Evolutionary conservation across 2,329 filamentous ascomycete genomes (phyloP).

Genomic region (Diatrype stigma): DNA sequence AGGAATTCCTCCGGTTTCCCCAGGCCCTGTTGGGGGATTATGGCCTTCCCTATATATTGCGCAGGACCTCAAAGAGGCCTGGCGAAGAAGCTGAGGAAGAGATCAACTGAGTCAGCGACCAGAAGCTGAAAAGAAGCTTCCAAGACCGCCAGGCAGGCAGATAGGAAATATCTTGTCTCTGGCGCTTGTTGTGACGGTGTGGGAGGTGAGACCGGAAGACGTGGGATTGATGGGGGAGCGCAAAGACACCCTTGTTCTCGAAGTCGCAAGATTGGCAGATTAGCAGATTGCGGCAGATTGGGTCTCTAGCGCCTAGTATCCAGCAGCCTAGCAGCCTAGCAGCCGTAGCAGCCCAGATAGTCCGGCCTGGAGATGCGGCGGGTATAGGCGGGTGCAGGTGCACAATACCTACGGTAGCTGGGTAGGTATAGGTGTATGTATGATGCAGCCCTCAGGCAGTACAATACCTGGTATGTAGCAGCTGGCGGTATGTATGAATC

Average conservation of each 20-base stretch:
- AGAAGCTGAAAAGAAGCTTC: slow-evolving; percentile 26
- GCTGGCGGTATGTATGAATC: neutral
- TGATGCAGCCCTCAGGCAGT: no score
- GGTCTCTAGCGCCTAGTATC: no score
- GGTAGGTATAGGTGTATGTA: no score
- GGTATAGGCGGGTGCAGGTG: neutral
- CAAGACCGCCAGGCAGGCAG: slow-evolving; percentile 15
- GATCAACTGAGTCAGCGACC: slow-evolving; percentile 19
- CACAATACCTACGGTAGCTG: no score
- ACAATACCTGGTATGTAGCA: no score
- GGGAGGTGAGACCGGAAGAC: slow-evolving; percentile 14
- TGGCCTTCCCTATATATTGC: slow-evolving; percentile 20
- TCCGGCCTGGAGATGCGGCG: no score
- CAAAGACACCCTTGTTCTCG: slow-evolving; percentile 24
- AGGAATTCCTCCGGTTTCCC: slow-evolving; percentile 21
- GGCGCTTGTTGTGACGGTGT: slow-evolving; percentile 10
- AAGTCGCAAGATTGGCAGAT: slow-evolving; percentile 20
- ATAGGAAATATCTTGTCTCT: slow-evolving; percentile 19
- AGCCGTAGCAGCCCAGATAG: no score
- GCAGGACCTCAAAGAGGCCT: slow-evolving; percentile 12
- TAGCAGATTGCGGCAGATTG: no score
- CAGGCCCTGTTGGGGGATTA: slow-evolving; percentile 4
- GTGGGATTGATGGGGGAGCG: slow-evolving; percentile 15
- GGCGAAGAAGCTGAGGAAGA: slow-evolving; percentile 3
- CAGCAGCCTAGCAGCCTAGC: no score